Conservation (phyloP, 148 eudicot species). For the Salicornia ramosissima region DNA sequence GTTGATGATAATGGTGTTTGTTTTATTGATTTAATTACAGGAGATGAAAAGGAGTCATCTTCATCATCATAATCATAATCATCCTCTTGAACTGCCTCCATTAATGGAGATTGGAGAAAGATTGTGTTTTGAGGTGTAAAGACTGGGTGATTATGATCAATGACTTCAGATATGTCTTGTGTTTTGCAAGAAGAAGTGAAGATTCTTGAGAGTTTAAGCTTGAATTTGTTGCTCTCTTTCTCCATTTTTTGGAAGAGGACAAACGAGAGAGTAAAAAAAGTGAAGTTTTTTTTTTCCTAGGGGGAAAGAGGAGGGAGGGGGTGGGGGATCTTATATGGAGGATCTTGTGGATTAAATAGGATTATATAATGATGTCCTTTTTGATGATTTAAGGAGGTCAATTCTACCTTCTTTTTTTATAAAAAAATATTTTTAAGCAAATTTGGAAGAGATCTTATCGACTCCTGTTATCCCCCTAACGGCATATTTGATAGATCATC, state of each 20-base stretch:
- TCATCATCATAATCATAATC: neutral
- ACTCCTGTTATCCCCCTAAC: too few species aligned
- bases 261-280: slow-evolving; percentile 18
- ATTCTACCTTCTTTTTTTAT: neutral
- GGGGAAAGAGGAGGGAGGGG: slow-evolving; percentile 21
- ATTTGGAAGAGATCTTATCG: too few species aligned
- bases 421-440: too few species aligned
- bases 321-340: slow-evolving; percentile 9
- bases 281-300: neutral
- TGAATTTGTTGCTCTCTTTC: slow-evolving; percentile 32
- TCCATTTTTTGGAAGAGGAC: slow-evolving; percentile 36
- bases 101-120: slow-evolving; percentile 28
- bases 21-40: slow-evolving; percentile 20
- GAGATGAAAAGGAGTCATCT: neutral
- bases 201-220: slow-evolving; percentile 36
- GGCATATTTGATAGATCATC: too few species aligned
- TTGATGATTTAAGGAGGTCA: slow-evolving; percentile 1
- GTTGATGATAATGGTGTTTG: slow-evolving; percentile 2
- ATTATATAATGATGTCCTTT: neutral
- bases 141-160: slow-evolving; percentile 30
- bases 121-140: slow-evolving; percentile 29
- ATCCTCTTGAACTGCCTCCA: slow-evolving; percentile 8
- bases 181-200: slow-evolving; percentile 47
- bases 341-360: slow-evolving; percentile 29
- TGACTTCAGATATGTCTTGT: slow-evolving; percentile 33